Evolutionary conservation across 2,329 filamentous ascomycete genomes (phyloP), one percentile per base, ranked within the genome.

Genomic region (Fusarium citri): DNA sequence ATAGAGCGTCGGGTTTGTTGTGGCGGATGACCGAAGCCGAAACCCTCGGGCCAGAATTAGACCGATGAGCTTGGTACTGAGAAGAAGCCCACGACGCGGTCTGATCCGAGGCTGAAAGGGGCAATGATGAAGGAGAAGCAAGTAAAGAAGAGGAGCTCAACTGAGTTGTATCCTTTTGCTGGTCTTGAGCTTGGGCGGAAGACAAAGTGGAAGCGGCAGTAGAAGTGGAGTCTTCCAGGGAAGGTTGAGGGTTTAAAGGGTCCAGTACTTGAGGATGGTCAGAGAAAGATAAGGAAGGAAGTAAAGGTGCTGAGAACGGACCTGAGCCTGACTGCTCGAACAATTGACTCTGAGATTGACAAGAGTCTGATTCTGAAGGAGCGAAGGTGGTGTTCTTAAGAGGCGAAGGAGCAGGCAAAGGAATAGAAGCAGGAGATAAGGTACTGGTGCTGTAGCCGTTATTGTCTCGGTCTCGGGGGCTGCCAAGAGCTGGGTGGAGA

Each of bases 41-140:
- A 8, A 92, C 92, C 82, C 96, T 94, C 83, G 94, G 89, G 76
- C 94, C 89, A 59, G 93, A 46, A 46, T 54, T 95, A 49, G 60
- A 51, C 49, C 59, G 56, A 63, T 50, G 59, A 31, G 37, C 23
- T 46, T 68, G 59, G 25, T 53, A 45, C 18, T 53, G 60, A 47
- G 26, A 43, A 26, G 67, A 60, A 47, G 59, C 59, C 30, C 28
- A 64, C 16, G 77, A 88, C 26, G 60, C 42, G 43, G 56, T 28
- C 9, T 64, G 45, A 25, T 58, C 57, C 11, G 48, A 22, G 20
- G 59, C 55, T 51, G 66, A 60, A 7, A 56, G 51, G 23, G 50
- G 26, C 26, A 69, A 48, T 31, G 65, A 55, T 55, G 59, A 55
- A 28, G 69, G 46, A 16, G 48, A 59, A 45, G 46, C 62, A 37